Base-by-base conservation (phyloP, 108 stramenopile genomes). In the Aurantiochytrium sp. region DNA sequence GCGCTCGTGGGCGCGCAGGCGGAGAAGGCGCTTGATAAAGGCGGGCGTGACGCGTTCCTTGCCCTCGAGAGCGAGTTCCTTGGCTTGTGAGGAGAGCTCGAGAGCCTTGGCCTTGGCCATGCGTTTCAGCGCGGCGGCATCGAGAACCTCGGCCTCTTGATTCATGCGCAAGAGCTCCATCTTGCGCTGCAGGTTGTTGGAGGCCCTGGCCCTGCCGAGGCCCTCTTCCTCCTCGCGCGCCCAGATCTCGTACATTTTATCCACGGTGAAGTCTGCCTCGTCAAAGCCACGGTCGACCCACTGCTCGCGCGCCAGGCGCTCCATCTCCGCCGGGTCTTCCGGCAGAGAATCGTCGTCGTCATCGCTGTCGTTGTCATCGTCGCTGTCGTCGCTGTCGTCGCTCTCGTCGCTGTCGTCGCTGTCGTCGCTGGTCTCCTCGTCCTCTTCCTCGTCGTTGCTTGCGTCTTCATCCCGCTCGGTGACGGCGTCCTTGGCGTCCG, bases 181-280 rank as follows among this genome's bases (percentile, higher is more conserved):
- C 73, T 81, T 81, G n/a, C 73, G 73, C 73, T 81, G 39, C 6
- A 81, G 73, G 3, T 81, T 81, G 24, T 81, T 81, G 59, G 59
- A 65, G 1, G 42, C 73, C 8, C 73, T 37, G 19, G 73, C 45
- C 19, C 73, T 6, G 3, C 73, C 73, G 12, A 81, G 73, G 6
- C 73, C 73, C 32, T 81, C 73, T 48, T 81, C 73, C 24, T 81
- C 73, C 73, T 81, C 73, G 27, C 45, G 39, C 6, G 73, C 73
- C 73, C 73, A 81, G 4, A 81, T 81, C 45, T 81, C 73, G 30
- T 39, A 81, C 73, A 81, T 81, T 48, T 81, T 81, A 6, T 81
- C 73, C 2, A 81, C 73, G 2, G 73, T 81, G 4, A 81, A 81
- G 45, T 81, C 73, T n/a, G 39, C 45, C n/a, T 22, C 24, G 45